Percentiles rank a stretch among this genome's conserved stretches.
phyloP scores from a whole-genome alignment of 2,329 filamentous ascomycete genomes.

The Colletotrichum sp. region DNA sequence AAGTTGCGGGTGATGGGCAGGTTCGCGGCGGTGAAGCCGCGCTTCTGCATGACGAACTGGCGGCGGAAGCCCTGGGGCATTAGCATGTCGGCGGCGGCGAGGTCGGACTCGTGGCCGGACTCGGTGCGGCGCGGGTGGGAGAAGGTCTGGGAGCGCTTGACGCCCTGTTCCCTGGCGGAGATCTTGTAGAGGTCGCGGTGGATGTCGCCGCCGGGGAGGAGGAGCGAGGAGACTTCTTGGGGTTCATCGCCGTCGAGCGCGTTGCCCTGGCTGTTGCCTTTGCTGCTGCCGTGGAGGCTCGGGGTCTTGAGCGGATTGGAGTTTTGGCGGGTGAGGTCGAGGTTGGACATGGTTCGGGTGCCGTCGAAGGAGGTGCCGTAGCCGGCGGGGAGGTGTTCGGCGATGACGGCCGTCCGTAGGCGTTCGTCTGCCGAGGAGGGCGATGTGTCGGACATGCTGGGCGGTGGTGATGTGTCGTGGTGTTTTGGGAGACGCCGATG shows the following conservation, averaged over 20 bases:
- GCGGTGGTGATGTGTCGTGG: not conserved
- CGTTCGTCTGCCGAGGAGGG: constrained; percentile 12
- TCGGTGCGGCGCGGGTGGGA: constrained; percentile 49
- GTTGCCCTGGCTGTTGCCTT: not conserved
- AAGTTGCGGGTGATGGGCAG: constrained; percentile 71
- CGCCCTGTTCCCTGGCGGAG: constrained; percentile 57
- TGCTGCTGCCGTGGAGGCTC: constrained; percentile 20
- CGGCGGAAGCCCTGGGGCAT: constrained; percentile 46
- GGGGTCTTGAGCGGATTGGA: not conserved
- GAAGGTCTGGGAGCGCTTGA: constrained; percentile 70
- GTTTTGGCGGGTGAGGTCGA: constrained; percentile 3
- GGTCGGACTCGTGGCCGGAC: constrained; percentile 21
- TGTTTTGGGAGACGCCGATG: not conserved
- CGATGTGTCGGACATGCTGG: constrained; percentile 12
- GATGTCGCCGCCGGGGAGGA: constrained; percentile 77
- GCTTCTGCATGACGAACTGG: constrained; percentile 44
- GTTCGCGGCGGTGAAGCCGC: constrained; percentile 22
- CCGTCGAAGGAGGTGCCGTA: constrained; percentile 23
- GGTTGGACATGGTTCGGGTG: constrained; percentile 15
- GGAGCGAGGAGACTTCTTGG: constrained; percentile 67
- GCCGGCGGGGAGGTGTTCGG: constrained; percentile 20
- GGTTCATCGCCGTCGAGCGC: constrained; percentile 25
- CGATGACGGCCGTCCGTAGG: constrained; percentile 15
- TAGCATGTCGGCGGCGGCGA: constrained; percentile 22
- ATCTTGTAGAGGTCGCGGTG: constrained; percentile 81